phyloP scores from a whole-genome alignment of 441 rosid species.

The Theobroma grandiflorum region DNA sequence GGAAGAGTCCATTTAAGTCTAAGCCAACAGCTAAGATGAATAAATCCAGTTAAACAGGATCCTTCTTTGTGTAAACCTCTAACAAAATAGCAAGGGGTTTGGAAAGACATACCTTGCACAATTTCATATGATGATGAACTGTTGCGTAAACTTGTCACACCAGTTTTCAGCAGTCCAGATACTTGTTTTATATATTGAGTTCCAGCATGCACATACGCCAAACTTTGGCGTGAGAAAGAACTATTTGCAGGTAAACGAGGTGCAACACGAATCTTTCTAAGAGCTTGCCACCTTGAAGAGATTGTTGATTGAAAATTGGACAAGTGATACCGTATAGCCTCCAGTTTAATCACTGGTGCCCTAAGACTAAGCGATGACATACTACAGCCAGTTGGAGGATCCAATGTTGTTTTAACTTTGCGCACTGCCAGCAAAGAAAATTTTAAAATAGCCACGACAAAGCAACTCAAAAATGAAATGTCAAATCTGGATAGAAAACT shows the following conservation, averaged over 20 bases:
- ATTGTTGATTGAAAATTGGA: slow-evolving; percentile 68
- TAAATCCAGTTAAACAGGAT: slow-evolving; percentile 11
- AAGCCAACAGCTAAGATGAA: slow-evolving; percentile 12
- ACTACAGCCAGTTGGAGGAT: slow-evolving; percentile 88
- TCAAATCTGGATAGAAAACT: slow-evolving; percentile 24
- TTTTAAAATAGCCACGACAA: slow-evolving; percentile 27
- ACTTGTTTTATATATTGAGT: slow-evolving; percentile 93
- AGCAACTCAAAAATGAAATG: slow-evolving; percentile 30
- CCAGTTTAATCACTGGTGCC: slow-evolving; percentile 67
- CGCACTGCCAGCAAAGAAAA: slow-evolving; percentile 65
- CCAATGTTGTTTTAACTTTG: slow-evolving; percentile 78
- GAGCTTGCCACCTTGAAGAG: slow-evolving; percentile 74
- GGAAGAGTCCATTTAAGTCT: slow-evolving; percentile 18
- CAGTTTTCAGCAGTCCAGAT: slow-evolving; percentile 87
- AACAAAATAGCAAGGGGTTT: slow-evolving; percentile 29
- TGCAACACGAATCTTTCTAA: slow-evolving; percentile 63
- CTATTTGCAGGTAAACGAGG: slow-evolving; percentile 72
- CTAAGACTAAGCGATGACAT: slow-evolving; percentile 66
- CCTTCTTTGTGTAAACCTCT: slow-evolving; percentile 1
- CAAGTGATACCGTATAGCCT: slow-evolving; percentile 62
- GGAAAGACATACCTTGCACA: slow-evolving; percentile 74
- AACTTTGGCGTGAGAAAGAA: slow-evolving; percentile 88
- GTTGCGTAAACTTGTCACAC: slow-evolving; percentile 88
- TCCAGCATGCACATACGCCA: slow-evolving; percentile 96
- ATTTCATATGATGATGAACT: slow-evolving; percentile 90